Base-by-base conservation (phyloP, 371 early-diverging fungal genomes). In the Batkoa obscura region DNA sequence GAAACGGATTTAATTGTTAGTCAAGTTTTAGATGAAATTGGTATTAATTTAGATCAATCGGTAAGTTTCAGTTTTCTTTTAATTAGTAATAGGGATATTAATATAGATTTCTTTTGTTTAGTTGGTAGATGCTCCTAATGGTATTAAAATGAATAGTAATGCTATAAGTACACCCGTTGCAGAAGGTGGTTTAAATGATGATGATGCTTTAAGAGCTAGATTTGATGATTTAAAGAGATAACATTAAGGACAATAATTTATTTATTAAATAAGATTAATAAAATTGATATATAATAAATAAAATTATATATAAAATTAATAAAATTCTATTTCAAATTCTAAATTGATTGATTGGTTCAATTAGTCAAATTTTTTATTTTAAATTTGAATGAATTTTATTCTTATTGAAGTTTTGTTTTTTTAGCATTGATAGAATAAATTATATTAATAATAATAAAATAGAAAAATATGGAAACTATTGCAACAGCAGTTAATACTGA, bases 11-110 rank as follows among this genome's bases (percentile, higher is more conserved):
- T 80, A 50, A 88, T 95, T 60, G 90, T 95, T 2, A 83, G 81
- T 64, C 84, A 91, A 64, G 89, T 94, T 1, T 63, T 94, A 51
- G 97, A 97, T 67, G 95, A 97, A 65, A 92, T 94, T 66, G 92
- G 92, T 42, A 87, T 96, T 60, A 72, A 68, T 51, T 56, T 90
- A 38, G 71, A 75, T 45, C 72, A 73, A 60, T 68, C 74, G 61
- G 79, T 80, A 72, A 65, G 61, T 56, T 6, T 2, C 30, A 9
- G 30, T 10, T 43, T 39, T 54, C 39, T 33, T 3, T 58, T 32
- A 58, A 31, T 41, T 10, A 35, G 54, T 50, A 43, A 45, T 13
- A 50, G 36, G 41, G 49, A 31, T 52, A 42, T 39, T 39, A 58
- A 38, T 41, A 60, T 41, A 49, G 37, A 39, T n/a, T 10, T 34